These are phyloP conservation scores for Durusdinium trenchii DNA, from an alignment of 73 alveolate genomes.

Conservation along the genomic window DNA sequence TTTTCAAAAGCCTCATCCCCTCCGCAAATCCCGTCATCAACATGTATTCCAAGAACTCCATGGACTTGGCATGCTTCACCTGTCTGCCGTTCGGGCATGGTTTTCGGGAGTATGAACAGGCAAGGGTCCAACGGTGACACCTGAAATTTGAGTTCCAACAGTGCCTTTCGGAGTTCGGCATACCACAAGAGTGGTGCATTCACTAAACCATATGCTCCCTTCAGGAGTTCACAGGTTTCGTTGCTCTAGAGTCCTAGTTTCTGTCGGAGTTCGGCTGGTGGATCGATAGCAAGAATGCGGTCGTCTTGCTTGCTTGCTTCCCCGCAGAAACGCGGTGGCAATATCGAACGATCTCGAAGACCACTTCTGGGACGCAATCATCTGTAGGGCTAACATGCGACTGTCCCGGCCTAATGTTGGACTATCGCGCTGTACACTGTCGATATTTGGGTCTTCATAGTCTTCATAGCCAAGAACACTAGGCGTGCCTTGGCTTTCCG, in stretches of 20 bases:
- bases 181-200: constrained; percentile 25
- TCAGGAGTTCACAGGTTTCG: background rate
- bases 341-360: background rate
- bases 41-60: constrained; percentile 3
- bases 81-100: no score
- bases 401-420: background rate
- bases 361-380: background rate
- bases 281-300: background rate
- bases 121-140: background rate
- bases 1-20: background rate
- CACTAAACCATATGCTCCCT: background rate
- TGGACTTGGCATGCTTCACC: background rate
- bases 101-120: background rate
- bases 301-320: background rate
- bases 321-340: background rate
- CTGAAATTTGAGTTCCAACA: background rate
- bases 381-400: background rate
- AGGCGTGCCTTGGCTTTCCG: background rate
- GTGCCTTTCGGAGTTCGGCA: background rate
- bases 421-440: background rate
- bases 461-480: background rate
- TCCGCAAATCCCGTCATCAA: constrained; percentile 5
- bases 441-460: background rate
- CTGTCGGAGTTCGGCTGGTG: background rate
- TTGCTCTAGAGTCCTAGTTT: background rate